Evolutionary conservation across 441 rosid genomes (phyloP).

Genomic region (Sinapis alba): DNA sequence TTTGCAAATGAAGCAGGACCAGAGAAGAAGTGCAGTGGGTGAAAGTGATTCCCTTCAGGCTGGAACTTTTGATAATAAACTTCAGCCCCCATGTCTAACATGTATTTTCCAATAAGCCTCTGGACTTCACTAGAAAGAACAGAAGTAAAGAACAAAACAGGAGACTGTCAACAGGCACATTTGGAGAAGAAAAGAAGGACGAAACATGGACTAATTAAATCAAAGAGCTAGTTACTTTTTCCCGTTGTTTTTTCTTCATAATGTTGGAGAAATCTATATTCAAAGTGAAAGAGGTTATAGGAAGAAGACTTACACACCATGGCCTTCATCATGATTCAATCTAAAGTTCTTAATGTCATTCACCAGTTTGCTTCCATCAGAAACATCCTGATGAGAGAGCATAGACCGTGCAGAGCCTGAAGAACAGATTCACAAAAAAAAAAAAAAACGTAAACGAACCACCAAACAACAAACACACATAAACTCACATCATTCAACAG

Average conservation of each 20-base stretch:
- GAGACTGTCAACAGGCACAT: background rate
- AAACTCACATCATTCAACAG: constrained; percentile 3
- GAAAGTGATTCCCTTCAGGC: constrained; percentile 57
- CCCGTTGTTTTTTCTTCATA: background rate
- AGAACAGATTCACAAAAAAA: constrained; percentile 7
- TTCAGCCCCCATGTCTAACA: constrained; percentile 83
- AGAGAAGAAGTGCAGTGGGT: constrained; percentile 83
- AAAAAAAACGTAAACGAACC: background rate
- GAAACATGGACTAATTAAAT: constrained; percentile 1
- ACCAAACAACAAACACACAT: background rate
- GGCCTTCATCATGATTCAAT: constrained; percentile 45
- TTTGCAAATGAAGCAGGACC: constrained; percentile 51
- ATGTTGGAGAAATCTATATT: background rate
- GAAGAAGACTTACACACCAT: constrained; percentile 61
- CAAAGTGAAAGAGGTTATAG: background rate
- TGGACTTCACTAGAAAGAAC: constrained; percentile 59
- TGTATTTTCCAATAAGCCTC: constrained; percentile 58
- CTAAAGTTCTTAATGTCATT: constrained; percentile 52
- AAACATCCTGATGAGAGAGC: constrained; percentile 71
- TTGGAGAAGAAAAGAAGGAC: background rate
- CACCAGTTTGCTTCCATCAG: constrained; percentile 65
- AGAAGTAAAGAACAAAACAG: background rate
- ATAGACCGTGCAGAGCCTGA: constrained; percentile 87
- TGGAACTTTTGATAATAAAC: constrained; percentile 76
- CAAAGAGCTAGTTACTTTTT: background rate